Evolutionary conservation across 1,284 basidiomycete genomes (phyloP), one percentile per base, ranked within the genome.

Genomic region (Ustilago nuda): DNA sequence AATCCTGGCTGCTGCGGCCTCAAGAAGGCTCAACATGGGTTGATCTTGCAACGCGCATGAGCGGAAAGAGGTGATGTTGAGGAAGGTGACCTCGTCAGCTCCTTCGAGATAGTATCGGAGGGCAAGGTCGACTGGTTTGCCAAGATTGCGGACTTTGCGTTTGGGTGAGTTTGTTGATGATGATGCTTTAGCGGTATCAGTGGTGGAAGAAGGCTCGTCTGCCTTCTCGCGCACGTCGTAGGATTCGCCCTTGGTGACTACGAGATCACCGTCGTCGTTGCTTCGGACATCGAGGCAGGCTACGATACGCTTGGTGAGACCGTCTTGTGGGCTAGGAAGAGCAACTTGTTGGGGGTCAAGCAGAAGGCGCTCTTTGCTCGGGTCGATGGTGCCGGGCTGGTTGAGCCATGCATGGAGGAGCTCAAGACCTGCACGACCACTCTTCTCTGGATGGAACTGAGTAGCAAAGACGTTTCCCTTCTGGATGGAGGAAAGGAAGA

Each of bases 31-130:
- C 61, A 99, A 90, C 97, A 99, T 99, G 0, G 97, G 97, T 87
- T 99, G 97, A 87, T 99, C 97, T 61, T 89, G 91, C 48, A 99
- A 89, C 0, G 97, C 95, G 8, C 94, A 98, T 77, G 93, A 92
- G 70, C 97, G 93, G 91, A 99, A 99, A 62, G 95, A 98, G 8
- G 97, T 99, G 88, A 99, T 99, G 88, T 99, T 99, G 85, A 99
- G 91, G 81, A 99, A 92, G 82, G 94, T 96, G 56, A 99, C 89
- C 87, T 99, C 97, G 87, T 99, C 97, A 53, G 97, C 97, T 37
- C 95, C 96, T 54, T 92, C 90, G 17, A 88, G 87, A 87, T 93
- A 98, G 88, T 99, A 99, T 70, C 91, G 90, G 56, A 90, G 89
- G 2, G 96, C 93, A 58, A 99, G 91, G 43, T 94, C 91, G 81